phyloP scores from a whole-genome alignment of 345 rosid species.

The Cardamine resedifolia region DNA sequence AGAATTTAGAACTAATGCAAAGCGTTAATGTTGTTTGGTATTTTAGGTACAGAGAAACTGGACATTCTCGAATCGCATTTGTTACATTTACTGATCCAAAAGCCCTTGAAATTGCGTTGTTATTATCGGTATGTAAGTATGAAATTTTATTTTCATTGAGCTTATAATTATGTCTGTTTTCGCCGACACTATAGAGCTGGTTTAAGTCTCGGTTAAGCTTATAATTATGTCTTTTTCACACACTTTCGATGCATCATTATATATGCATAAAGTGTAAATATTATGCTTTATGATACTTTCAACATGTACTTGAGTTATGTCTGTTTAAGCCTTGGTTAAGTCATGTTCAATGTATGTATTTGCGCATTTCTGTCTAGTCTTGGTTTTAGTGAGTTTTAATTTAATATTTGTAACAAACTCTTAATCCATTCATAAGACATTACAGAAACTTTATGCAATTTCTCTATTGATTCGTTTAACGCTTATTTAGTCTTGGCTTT shows the following conservation, averaged over 20 bases:
- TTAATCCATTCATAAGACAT: background rate
- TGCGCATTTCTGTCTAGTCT: background rate
- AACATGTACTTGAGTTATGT: background rate
- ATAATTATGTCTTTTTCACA: too few relatives aligned
- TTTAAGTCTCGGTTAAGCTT: background rate
- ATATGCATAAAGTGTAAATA: too few relatives aligned
- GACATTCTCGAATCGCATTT: conserved; percentile 55
- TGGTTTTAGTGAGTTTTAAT: background rate
- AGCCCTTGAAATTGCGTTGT: conserved; percentile 88
- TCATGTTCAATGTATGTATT: background rate
- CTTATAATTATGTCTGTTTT: background rate
- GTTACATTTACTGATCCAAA: conserved; percentile 85
- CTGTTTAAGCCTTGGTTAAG: background rate
- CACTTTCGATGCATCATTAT: too few relatives aligned
- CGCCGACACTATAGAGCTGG: background rate
- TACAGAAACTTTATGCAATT: background rate
- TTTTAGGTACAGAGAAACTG: conserved; percentile 54
- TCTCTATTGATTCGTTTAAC: background rate
- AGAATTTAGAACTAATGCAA: background rate
- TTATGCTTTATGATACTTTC: background rate
- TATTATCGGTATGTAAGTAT: conserved; percentile 54
- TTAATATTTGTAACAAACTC: background rate
- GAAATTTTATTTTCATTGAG: background rate
- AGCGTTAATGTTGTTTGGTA: conserved; percentile 14
- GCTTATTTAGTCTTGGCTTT: background rate